Conservation (phyloP, 352 stramenopile genomes). For the Phytophthora macrochlamydospora region DNA sequence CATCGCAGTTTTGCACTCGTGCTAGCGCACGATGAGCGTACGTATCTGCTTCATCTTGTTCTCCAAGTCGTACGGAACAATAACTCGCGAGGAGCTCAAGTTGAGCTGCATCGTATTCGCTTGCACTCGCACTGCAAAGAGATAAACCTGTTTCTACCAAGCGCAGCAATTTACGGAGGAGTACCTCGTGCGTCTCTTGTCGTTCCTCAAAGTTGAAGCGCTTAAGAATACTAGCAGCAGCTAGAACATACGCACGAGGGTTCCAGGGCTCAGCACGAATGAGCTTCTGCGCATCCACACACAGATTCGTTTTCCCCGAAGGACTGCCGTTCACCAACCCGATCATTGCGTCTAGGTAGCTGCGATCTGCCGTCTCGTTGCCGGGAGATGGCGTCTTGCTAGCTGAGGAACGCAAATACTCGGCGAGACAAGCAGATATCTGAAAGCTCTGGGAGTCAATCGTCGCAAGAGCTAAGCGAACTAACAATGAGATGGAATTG, state of each 20-base stretch:
- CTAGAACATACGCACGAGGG: conserved; percentile 54
- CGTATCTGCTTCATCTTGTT: conserved; percentile 21
- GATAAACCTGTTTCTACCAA: conserved; percentile 50
- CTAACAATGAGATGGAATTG: conserved; percentile 25
- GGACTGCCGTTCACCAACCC: conserved; percentile 37
- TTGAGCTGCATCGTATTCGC: conserved; percentile 33
- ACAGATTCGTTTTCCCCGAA: conserved; percentile 18
- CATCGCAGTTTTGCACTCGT: conserved; percentile 17
- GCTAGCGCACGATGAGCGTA: conserved; percentile 28
- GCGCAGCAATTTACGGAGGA: conserved; percentile 31
- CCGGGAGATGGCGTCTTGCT: conserved; percentile 6
- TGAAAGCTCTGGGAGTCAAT: conserved; percentile 43
- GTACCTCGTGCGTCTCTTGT: conserved; percentile 9
- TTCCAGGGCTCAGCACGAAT: conserved; percentile 69
- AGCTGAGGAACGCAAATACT: conserved; percentile 28
- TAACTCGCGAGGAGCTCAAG: conserved; percentile 48
- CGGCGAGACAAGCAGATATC: conserved; percentile 30
- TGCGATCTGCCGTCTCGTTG: conserved; percentile 35
- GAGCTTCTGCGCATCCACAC: conserved; percentile 53
- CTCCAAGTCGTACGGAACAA: conserved; percentile 41
- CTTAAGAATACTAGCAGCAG: conserved; percentile 57
- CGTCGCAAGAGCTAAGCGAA: conserved; percentile 37
- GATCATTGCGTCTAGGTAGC: conserved; percentile 36
- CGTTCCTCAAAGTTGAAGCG: conserved; percentile 23
- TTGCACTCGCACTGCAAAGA: conserved; percentile 12